Conservation (phyloP, 805 yeast genomes). For the Schizosaccharomyces octosporus region DNA sequence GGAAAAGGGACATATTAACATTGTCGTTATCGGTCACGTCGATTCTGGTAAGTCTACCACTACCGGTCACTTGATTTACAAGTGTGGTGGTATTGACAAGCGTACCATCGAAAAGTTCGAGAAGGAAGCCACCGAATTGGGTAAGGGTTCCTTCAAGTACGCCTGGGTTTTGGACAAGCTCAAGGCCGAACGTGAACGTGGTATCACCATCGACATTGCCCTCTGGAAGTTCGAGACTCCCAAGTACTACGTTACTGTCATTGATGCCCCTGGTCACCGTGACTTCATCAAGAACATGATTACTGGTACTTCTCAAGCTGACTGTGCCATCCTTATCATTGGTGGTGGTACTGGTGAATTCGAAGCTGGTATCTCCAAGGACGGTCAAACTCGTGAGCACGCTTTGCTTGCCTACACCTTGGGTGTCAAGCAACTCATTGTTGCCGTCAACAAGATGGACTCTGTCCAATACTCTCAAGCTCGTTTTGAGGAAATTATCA, state of each 20-base stretch:
- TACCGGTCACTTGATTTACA: slow-evolving; percentile 96
- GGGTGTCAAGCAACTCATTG: slow-evolving; percentile 84
- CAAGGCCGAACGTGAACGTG: slow-evolving; percentile 91
- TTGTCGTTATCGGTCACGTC: slow-evolving; percentile 99
- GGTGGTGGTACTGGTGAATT: slow-evolving; percentile 87
- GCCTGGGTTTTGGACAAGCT: slow-evolving; percentile 93
- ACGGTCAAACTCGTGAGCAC: slow-evolving; percentile 87
- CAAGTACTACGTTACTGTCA: slow-evolving; percentile 69
- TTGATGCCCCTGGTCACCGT: slow-evolving; percentile 91
- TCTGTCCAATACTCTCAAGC: slow-evolving; percentile 67
- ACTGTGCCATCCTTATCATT: slow-evolving; percentile 70
- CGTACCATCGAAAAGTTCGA: slow-evolving; percentile 96
- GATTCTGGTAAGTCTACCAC: slow-evolving; percentile 97
- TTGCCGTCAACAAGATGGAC: slow-evolving; percentile 91
- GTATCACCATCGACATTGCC: slow-evolving; percentile 88
- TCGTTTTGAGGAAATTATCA: slow-evolving; percentile 54
- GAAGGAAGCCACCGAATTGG: slow-evolving; percentile 87
- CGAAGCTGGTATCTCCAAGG: slow-evolving; percentile 87
- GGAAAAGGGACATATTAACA: slow-evolving; percentile 77
- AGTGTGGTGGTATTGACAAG: slow-evolving; percentile 96
- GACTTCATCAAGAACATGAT: slow-evolving; percentile 92
- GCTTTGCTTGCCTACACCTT: slow-evolving; percentile 93
- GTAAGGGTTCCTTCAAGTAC: slow-evolving; percentile 85
- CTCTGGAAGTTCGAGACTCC: slow-evolving; percentile 85
- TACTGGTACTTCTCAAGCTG: slow-evolving; percentile 87